Evolutionary conservation across 2,329 filamentous ascomycete species (phyloP), one percentile per base, ranked within the genome.

Genomic region (Neofusicoccum laricinum): DNA sequence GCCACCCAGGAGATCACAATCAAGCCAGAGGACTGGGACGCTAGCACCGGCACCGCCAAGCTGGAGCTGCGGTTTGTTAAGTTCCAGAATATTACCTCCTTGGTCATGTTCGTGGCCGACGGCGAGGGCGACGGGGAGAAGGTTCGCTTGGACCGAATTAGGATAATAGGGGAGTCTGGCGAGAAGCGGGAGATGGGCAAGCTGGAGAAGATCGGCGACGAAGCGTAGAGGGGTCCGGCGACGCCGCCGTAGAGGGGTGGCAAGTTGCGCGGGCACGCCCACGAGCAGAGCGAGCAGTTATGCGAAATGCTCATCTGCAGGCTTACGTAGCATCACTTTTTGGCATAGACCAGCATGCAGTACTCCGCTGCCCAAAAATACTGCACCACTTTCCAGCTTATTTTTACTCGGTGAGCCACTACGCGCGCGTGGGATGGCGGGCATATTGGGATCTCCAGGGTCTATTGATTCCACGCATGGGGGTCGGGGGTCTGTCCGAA

Each of bases 181-280:
- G 89, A 96, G 82, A 97, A 96, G 85, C 86, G 93, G 66, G 91
- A 95, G 64, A 92, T 93, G 86, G 94, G 93, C 69, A 96, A 96
- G 83, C 81, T 99, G 69, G 92, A 98, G 84, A 98, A 98, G 87
- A 86, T 97, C 74, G 92, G 89, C 14, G 90, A 96, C 70, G 89
- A 91, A 11, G 19, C 55, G 38, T 65, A 65, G 57, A 45, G 48
- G 36, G 21, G 46, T 17, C 8, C 36, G 38, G 48, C 40, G 55
- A 46, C 11, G 55, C n/a, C 21, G 40, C 40, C n/a, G 32, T 15
- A n/a, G 55, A 46, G 12, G 41, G 55, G 3, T 34, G 40, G 41
- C 30, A 46, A 10, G 21, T 10, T n/a, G 51, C 8, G 51, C 19
- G 36, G 51, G 19, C 36, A 32, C 55, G 55, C 21, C 55, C 41